Evolutionary conservation across 2,329 filamentous ascomycete species (phyloP), one percentile per base, ranked within the genome.

Genomic region (Phaeosphaeriaceae sp.): DNA sequence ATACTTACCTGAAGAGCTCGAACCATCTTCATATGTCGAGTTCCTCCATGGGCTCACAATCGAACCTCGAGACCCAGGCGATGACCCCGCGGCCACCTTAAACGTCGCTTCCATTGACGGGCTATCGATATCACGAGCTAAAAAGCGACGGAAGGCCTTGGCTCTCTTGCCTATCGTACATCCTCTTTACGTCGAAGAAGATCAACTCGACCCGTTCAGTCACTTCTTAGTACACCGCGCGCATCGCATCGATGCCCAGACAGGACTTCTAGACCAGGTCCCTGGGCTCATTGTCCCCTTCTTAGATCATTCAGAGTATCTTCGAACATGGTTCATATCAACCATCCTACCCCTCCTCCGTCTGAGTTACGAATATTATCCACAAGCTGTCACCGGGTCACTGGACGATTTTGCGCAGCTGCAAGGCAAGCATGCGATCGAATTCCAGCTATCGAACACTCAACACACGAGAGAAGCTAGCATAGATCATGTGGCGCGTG

Each of bases 1-100:
- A 16, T 90, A 87, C 66, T 79, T 95, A 1, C 90, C 91, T 20
- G 89, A 93, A 71, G 87, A 82, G 35, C 67, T 85, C 4, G 82
- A 82, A 4, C 85, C 90, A 4, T 74, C 73, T n/a, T 69, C 77
- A 37, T 92, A 92, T 66, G 76, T 83, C 15, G 76, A 76, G 12
- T 82, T 90, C 42, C 66, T 92, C 15, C 73, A 81, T 60, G 80
- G 84, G 43, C 74, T 92, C 52, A 78, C 77, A 33, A 74, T 75
- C 4, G 77, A 76, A 42, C 71, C 79, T 16, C 75, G 82, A 33
- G 70, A 76, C 18, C 63, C 75, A 34, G 75, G 81, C 26, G 60
- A 66, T 26, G 55, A 61, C 29, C 57, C 61, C 39, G 50, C 54
- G 12, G 66, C 67, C 7, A 42, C 67, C 11, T 66, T 89, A 37